Evolutionary conservation across 495 filamentous ascomycete species (phyloP).

Genomic region (Hypoxylon rickii): DNA sequence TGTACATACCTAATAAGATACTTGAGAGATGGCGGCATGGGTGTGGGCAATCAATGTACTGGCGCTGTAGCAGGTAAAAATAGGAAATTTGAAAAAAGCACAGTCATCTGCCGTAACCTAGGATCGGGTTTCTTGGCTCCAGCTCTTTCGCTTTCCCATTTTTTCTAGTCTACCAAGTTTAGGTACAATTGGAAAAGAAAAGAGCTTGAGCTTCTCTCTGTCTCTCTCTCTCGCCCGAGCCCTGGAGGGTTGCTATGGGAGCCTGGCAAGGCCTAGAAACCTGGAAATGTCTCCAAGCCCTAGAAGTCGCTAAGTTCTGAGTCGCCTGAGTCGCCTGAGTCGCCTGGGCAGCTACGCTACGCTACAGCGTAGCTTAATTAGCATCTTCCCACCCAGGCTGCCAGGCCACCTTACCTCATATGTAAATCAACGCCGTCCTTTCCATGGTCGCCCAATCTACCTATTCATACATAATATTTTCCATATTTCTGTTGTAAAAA

Average conservation of each 20-base stretch:
- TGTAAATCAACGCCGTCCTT: constrained; percentile 27
- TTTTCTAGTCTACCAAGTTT: constrained; percentile 27
- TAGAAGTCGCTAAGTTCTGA: no score
- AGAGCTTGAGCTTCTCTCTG: constrained; percentile 15
- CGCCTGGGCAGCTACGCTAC: constrained; percentile 5
- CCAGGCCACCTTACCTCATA: constrained; percentile 32
- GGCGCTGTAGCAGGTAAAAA: constrained; percentile 31
- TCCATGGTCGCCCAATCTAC: constrained; percentile 25
- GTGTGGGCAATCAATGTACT: constrained; percentile 4
- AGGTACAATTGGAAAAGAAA: constrained; percentile 1
- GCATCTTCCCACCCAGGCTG: no score
- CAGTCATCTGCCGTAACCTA: constrained; percentile 32
- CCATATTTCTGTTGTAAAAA: no score
- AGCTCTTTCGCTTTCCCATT: constrained; percentile 20
- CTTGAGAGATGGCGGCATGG: background rate
- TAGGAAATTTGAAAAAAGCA: constrained; percentile 31
- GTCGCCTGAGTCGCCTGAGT: no score
- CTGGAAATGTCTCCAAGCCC: no score
- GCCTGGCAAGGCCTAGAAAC: no score
- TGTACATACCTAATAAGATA: background rate
- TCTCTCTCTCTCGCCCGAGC: background rate
- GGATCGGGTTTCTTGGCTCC: constrained; percentile 32
- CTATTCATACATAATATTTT: no score
- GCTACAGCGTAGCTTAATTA: background rate
- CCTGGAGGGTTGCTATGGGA: no score